These are phyloP conservation scores for Calocybe indica DNA, from an alignment of 768 basidiomycete genomes.

Conservation along the genomic window DNA sequence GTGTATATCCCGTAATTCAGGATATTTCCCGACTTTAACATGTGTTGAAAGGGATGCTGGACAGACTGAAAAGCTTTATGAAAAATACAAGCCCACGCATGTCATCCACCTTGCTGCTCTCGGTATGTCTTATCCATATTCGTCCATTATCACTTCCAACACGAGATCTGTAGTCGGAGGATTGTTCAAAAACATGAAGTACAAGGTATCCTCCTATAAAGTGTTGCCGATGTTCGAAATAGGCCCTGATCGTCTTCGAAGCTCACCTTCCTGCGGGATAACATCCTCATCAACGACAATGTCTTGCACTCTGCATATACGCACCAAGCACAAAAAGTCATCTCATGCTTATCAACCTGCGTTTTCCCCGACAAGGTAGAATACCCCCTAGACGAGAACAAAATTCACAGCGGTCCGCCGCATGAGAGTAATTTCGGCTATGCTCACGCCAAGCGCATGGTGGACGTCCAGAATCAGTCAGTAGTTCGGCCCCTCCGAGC, in stretches of 20 bases:
- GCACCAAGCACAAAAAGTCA: conserved; percentile 64
- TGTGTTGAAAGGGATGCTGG: conserved; percentile 49
- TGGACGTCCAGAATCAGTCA: conserved; percentile 93
- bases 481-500: conserved; percentile 14
- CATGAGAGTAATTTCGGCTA: conserved; percentile 97
- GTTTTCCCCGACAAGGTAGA: conserved; percentile 95
- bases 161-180: conserved; percentile 65
- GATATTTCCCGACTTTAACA: conserved; percentile 1
- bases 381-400: conserved; percentile 89
- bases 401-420: conserved; percentile 89
- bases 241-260: conserved; percentile 16
- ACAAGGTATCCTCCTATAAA: conserved; percentile 51
- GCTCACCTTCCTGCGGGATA: conserved; percentile 92
- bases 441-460: conserved; percentile 92
- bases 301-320: conserved; percentile 74
- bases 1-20: conserved; percentile 1
- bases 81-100: conserved; percentile 91
- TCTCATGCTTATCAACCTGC: conserved; percentile 95
- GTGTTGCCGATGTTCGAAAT: not conserved
- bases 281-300: conserved; percentile 93
- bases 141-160: conserved; percentile 2
- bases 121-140: conserved; percentile 35
- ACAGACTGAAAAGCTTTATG: conserved; percentile 69
- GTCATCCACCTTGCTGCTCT: conserved; percentile 95
- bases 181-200: conserved; percentile 92